Conservation (phyloP, 805 yeast genomes). For the Yamadazyma ubonensis region DNA sequence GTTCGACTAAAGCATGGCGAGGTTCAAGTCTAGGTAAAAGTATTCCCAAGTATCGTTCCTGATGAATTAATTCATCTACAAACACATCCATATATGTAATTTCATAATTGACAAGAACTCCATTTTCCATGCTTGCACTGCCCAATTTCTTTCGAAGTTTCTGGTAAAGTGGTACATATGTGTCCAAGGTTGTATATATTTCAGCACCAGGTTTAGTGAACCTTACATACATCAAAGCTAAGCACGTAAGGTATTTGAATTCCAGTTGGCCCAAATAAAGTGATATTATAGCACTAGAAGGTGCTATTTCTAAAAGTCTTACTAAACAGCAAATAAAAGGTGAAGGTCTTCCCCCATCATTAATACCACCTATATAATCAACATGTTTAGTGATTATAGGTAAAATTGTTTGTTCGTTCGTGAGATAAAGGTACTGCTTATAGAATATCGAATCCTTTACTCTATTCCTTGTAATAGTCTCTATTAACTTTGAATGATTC, state of each 20-base stretch:
- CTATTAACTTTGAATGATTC: slow-evolving; percentile 36
- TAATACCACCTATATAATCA: slow-evolving; percentile 57
- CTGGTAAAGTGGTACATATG: slow-evolving; percentile 61
- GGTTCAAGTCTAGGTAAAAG: slow-evolving; percentile 62
- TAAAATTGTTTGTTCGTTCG: slow-evolving; percentile 41
- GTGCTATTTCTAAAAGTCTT: slow-evolving; percentile 75
- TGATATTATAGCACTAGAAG: slow-evolving; percentile 54
- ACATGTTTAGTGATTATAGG: slow-evolving; percentile 35
- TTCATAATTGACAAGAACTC: slow-evolving; percentile 34
- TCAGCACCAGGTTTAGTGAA: slow-evolving; percentile 35
- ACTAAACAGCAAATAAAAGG: slow-evolving; percentile 76
- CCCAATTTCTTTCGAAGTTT: slow-evolving; percentile 51
- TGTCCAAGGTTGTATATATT: slow-evolving; percentile 53
- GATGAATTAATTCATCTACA: slow-evolving; percentile 57
- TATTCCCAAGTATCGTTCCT: slow-evolving; percentile 67
- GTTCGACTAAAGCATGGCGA: slow-evolving; percentile 42
- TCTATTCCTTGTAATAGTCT: slow-evolving; percentile 42
- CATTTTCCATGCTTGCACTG: slow-evolving; percentile 21
- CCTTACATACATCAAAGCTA: slow-evolving; percentile 66
- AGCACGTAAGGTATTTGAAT: slow-evolving; percentile 74
- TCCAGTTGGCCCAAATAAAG: slow-evolving; percentile 53
- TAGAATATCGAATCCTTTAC: slow-evolving; percentile 44
- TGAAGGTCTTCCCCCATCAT: slow-evolving; percentile 56
- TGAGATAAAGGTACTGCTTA: slow-evolving; percentile 39
- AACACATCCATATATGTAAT: slow-evolving; percentile 66